Base-by-base conservation (phyloP, 2,329 filamentous ascomycete species). In the Colletotrichum euphorbiae region DNA sequence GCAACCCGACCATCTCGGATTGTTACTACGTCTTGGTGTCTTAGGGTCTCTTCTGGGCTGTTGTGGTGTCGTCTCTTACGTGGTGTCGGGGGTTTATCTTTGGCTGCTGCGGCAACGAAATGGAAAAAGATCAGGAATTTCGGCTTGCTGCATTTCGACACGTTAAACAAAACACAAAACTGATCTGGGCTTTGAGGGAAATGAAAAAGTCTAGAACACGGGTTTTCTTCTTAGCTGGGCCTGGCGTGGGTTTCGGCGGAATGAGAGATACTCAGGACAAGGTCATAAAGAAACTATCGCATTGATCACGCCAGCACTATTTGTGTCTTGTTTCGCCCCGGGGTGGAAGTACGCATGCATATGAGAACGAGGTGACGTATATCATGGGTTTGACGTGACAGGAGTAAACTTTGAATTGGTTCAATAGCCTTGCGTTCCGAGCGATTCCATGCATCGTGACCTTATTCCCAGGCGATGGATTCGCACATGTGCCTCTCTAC, bases 1-100 rank as follows among this genome's bases (percentile, higher is more conserved):
- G 80, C 77, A 78, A 12, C 13, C 31, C 31, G 28, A 33, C 31
- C 21, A 15, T 31, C 21, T 28, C 28, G 28, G 28, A 2, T 28
- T n/a, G 42, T 8, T 17, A 51, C 48, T 55, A 31, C 42, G 56
- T 50, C 40, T 69, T 67, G 60, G 36, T 57, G 55, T 43, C 61
- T 55, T 46, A 42, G 50, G 21, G 65, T 48, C 62, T 43, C 31
- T 68, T 60, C 5, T 52, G 51, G 51, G 51, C 61, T 64, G 24
- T 51, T 28, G 24, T 51, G 65, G 45, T 58, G 62, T 67, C 64
- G 64, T 67, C 65, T 68, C 61, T 64, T 24, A 24, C 65, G 65
- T 68, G 65, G 61, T 59, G 65, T 65, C 61, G 52, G 65, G 65
- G 59, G 21, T 38, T 38, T 15, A 38, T 38, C 36, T 59, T 58